Percentiles rank a stretch among this genome's conserved stretches.
phyloP scores from a whole-genome alignment of 163 green algal species.

The Chloroidium sp. region DNA sequence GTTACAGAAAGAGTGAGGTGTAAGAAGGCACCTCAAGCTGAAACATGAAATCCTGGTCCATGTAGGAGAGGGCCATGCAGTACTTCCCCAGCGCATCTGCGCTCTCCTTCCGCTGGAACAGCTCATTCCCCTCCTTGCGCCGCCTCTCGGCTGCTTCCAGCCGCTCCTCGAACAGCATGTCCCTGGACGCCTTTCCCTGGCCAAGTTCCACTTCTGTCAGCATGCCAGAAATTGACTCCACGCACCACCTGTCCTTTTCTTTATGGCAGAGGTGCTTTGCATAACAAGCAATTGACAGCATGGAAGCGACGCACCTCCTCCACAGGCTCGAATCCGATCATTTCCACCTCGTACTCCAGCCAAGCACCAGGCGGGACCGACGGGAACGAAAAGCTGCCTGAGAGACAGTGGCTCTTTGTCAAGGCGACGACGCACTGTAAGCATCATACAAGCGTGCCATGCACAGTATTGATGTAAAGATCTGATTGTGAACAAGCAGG shows the following conservation, averaged over 20 bases:
- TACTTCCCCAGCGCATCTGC: slow-evolving; percentile 58
- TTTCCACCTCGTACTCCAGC: slow-evolving; percentile 67
- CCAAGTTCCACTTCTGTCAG: not conserved
- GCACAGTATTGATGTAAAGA: not conserved
- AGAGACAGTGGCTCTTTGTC: not conserved
- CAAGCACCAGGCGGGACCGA: slow-evolving; percentile 52
- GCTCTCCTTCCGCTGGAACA: slow-evolving; percentile 36
- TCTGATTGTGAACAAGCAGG: not conserved
- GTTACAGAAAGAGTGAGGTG: too few species aligned
- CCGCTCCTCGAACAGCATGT: slow-evolving; percentile 76
- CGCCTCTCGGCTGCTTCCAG: slow-evolving; percentile 67
- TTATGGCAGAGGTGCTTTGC: not conserved
- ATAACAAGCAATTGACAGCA: not conserved
- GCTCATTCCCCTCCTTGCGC: slow-evolving; percentile 52
- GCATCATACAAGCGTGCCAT: not conserved
- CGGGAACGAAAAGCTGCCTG: slow-evolving; percentile 77
- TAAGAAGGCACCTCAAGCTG: slow-evolving; percentile 51
- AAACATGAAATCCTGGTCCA: slow-evolving; percentile 77
- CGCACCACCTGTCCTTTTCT: not conserved
- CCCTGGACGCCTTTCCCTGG: slow-evolving; percentile 22
- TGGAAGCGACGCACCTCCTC: slow-evolving; percentile 26
- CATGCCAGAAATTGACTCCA: not conserved
- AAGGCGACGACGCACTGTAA: not conserved
- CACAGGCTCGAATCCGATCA: slow-evolving; percentile 56
- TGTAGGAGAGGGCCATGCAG: slow-evolving; percentile 58